Evolutionary conservation across 176 grass and related monocot genomes (phyloP).

Genomic region (Triticum turgidum): DNA sequence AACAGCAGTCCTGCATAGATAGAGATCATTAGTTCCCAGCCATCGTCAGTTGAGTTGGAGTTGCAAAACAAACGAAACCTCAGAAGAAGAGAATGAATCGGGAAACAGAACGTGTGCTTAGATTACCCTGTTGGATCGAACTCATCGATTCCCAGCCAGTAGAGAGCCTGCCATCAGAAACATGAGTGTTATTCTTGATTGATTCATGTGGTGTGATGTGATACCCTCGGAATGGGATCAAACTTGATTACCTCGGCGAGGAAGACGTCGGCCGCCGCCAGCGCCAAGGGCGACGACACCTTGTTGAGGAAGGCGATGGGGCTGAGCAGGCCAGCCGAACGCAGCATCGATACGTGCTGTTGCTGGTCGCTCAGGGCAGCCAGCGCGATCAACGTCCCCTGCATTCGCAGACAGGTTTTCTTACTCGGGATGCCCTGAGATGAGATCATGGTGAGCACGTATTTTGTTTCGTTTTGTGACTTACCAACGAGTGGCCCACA

Average conservation of each 20-base stretch:
- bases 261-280: constrained; percentile 40
- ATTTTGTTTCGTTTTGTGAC: background rate
- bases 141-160: constrained; percentile 43
- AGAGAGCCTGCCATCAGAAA: constrained; percentile 25
- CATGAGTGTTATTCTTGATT: background rate
- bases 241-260: constrained; percentile 38
- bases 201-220: background rate
- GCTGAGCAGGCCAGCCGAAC: constrained; percentile 50
- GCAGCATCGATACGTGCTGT: constrained; percentile 35
- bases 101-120: background rate
- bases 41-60: background rate
- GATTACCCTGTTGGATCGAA: constrained; percentile 41
- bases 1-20: constrained; percentile 32
- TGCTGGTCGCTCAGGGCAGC: constrained; percentile 44
- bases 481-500: constrained; percentile 56
- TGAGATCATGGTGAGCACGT: background rate
- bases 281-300: constrained; percentile 39
- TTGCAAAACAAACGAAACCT: no score
- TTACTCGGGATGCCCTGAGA: background rate
- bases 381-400: constrained; percentile 54
- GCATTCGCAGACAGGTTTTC: background rate
- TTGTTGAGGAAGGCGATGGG: constrained; percentile 44
- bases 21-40: background rate
- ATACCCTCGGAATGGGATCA: background rate
- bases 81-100: background rate